Evolutionary conservation across 345 rosid species (phyloP), one percentile per base, ranked within the genome.

Genomic region (Melaleuca quinquenervia): DNA sequence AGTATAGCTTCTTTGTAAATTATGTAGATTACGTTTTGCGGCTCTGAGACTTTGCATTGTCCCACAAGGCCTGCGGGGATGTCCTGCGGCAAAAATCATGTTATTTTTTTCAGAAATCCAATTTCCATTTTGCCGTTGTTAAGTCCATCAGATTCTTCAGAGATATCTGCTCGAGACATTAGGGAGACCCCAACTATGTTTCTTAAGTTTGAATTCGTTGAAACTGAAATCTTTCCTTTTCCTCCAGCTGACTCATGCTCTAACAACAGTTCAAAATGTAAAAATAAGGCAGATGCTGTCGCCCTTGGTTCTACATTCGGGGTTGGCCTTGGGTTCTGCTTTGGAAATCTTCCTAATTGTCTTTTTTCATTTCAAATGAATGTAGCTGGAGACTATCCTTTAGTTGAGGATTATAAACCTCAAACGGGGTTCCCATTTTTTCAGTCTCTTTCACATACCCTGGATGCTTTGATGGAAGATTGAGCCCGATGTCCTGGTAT

Each of bases 381-480:
- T 58, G 70, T n/a, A n/a, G 70, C n/a, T 58, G 8, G 0, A 58
- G 70, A 1, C 70, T n/a, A 26, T 6, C 8, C 70, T n/a, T 58
- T 29, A 0, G 8, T n/a, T 27, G 70, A 1, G 0, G 32, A 16
- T 58, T 56, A 26, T n/a, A 56, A 56, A 58, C 0, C 70, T 58
- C 5, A n/a, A 11, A 29, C 32, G 0, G n/a, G 32, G n/a, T 58
- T 62, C 15, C 1, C 3, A 7, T 16, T 27, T 27, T 62, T 90
- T 82, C 92, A 93, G 98, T 96, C 99, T 84, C 95, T 94, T 86
- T 91, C 95, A 29, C 92, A 91, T 92, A 88, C 94, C 82, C 94
- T 96, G 87, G 99, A 95, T 89, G 98, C 98, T 85, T 96, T 94
- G 11, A 92, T 94, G 99, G 98, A 95, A 90, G 98, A 96, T 90